Evolutionary conservation across 1,284 basidiomycete species (phyloP).

Genomic region (Ceratobasidium sp.): DNA sequence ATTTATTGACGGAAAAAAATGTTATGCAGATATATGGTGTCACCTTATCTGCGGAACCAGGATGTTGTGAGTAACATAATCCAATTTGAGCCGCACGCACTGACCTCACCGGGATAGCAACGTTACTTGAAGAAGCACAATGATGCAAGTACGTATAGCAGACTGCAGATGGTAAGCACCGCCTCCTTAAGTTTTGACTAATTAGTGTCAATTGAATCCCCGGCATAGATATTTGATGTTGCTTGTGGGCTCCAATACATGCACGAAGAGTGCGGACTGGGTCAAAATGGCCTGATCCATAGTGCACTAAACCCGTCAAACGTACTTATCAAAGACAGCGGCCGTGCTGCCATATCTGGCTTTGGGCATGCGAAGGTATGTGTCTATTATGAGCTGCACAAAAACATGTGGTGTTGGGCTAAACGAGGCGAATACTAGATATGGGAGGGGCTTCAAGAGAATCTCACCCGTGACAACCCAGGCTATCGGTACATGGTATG

Average conservation of each 20-base stretch:
- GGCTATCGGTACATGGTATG: slow-evolving; percentile 33
- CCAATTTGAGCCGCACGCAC: not conserved
- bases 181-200: not conserved
- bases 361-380: slow-evolving; percentile 30
- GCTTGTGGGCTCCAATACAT: slow-evolving; percentile 28
- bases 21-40: slow-evolving; percentile 20
- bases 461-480: too few relatives aligned
- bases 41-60: slow-evolving; percentile 29
- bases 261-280: slow-evolving; percentile 4
- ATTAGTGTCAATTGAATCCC: not conserved
- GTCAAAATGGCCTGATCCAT: slow-evolving; percentile 17
- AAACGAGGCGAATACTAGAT: too few relatives aligned
- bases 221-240: slow-evolving; percentile 4
- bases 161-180: slow-evolving; percentile 36
- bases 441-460: not conserved
- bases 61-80: slow-evolving; percentile 10
- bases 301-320: slow-evolving; percentile 21
- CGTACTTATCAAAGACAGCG: slow-evolving; percentile 26
- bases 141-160: not conserved
- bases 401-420: not conserved
- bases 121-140: slow-evolving; percentile 13
- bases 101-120: not conserved
- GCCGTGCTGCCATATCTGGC: slow-evolving; percentile 16
- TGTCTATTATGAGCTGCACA: too few relatives aligned
- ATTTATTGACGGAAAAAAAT: too few relatives aligned